These are phyloP conservation scores for Diplodia corticola DNA, from an alignment of 2,329 filamentous ascomycete genomes.

Conservation along the genomic window DNA sequence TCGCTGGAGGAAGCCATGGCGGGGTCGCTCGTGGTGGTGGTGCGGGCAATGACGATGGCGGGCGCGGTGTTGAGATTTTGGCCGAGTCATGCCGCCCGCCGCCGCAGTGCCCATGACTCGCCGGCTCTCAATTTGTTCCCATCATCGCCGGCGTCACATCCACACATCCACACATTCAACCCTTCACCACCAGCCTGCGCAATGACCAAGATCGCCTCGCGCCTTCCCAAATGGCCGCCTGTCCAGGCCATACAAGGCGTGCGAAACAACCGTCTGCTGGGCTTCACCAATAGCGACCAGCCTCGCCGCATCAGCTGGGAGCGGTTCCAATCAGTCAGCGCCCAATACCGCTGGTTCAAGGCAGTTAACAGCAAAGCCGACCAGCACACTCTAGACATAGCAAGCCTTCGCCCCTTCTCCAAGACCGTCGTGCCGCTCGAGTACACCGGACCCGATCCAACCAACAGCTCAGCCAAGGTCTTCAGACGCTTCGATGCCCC, in stretches of 20 bases:
- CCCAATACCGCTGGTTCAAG: conserved; percentile 1
- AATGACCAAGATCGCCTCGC: neutral
- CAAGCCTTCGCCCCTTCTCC: neutral
- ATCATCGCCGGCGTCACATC: neutral
- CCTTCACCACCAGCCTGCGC: neutral
- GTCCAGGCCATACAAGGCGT: neutral
- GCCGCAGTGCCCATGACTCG: conserved; percentile 9
- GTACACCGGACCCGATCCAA: conserved; percentile 44
- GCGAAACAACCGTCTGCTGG: neutral
- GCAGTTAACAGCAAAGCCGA: neutral
- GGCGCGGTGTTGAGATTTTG: conserved; percentile 22
- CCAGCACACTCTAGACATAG: neutral
- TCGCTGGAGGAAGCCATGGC: conserved; percentile 21
- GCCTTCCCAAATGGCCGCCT: neutral
- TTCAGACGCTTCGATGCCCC: conserved; percentile 63
- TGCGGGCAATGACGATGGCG: conserved; percentile 14
- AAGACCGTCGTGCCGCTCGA: conserved; percentile 46
- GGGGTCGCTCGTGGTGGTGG: neutral
- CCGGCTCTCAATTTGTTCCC: neutral
- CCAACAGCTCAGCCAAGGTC: conserved; percentile 32
- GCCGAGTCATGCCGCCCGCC: conserved; percentile 8
- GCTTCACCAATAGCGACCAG: neutral
- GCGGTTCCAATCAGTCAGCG: neutral
- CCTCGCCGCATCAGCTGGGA: neutral
- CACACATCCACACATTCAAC: neutral